Base-by-base conservation (phyloP, 257 asterid species). In the Solanum paucissectum region DNA sequence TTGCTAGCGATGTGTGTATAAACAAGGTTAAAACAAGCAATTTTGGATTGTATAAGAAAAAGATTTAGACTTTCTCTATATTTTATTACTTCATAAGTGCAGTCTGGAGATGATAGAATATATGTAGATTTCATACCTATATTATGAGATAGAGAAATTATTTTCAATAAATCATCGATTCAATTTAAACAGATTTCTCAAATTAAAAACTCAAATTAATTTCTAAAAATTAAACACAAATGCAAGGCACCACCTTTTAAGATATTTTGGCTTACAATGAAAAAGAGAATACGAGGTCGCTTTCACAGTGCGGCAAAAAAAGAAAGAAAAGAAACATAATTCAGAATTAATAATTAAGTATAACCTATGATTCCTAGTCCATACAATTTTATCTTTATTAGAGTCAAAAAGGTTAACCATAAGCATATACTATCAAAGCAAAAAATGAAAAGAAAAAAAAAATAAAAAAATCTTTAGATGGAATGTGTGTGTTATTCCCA, bases 401-500 rank as follows among this genome's bases (percentile, higher is more conserved):
- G 89, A 87, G 94, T 92, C 94, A 94, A 94, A 93, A 92, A 91
- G 90, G 55, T 37, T 29, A 90, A 89, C 83, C 86, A 85, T 66
- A 83, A 86, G 92, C 90, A 91, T 91, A 90, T 88, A 88, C 94
- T 73, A 89, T 76, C 40, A 73, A 85, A 76, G 88, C 40, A 88
- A 90, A 90, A 90, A 87, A 62, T 58, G 27, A 58, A 58, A 58
- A 64, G 82, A 0, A 3, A 16, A 5, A 16, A 1, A 52, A 6
- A 5, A 13, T 36, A 90, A 83, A 36, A 25, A 66, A 71, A 7
- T 16, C 79, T 86, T 2, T 9, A 42, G 87, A 87, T 89, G 83
- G 87, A 85, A 89, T 87, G 77, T 88, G 74, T 87, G 10, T 88
- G 89, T 91, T 88, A 94, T 91, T 92, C 86, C 84, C 91, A 89